These are phyloP conservation scores for Nowakowskiella sp. DNA, from an alignment of 192 early-diverging fungal genomes.

Conservation along the genomic window DNA sequence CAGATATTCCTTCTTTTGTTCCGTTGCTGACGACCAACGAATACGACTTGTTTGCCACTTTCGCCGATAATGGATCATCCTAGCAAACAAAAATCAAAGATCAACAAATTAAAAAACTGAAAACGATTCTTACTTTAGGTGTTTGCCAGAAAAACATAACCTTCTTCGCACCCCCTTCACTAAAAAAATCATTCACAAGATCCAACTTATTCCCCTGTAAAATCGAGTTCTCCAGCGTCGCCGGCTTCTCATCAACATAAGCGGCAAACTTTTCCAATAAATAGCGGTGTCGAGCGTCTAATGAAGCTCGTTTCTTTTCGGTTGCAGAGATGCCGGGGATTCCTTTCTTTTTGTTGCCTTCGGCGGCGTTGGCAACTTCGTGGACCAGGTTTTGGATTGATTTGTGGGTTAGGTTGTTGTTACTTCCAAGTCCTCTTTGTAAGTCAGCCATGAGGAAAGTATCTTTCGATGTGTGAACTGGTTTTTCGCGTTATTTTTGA, in stretches of 20 bases:
- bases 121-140: conserved; percentile 10
- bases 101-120: background rate
- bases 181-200: conserved; percentile 52
- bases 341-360: too few species aligned
- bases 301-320: conserved; percentile 46
- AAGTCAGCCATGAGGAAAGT: too few species aligned
- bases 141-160: conserved; percentile 57
- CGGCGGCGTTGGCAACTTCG: too few species aligned
- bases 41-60: conserved; percentile 16
- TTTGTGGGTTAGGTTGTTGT: too few species aligned
- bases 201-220: conserved; percentile 51
- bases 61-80: conserved; percentile 8
- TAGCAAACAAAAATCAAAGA: conserved; percentile 6
- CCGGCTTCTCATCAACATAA: conserved; percentile 48
- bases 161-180: conserved; percentile 44
- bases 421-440: too few species aligned
- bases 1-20: conserved; percentile 38
- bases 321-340: too few species aligned
- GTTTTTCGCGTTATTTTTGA: too few species aligned
- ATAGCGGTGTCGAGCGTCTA: conserved; percentile 50
- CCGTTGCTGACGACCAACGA: conserved; percentile 49
- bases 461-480: too few species aligned
- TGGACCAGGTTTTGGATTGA: too few species aligned
- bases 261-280: conserved; percentile 51
- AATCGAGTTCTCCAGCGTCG: conserved; percentile 44